A percentile compares a stretch with the other conserved stretches of the same genome.
Evolutionary conservation across 345 rosid genomes (phyloP).

Genomic region (Salix viminalis): DNA sequence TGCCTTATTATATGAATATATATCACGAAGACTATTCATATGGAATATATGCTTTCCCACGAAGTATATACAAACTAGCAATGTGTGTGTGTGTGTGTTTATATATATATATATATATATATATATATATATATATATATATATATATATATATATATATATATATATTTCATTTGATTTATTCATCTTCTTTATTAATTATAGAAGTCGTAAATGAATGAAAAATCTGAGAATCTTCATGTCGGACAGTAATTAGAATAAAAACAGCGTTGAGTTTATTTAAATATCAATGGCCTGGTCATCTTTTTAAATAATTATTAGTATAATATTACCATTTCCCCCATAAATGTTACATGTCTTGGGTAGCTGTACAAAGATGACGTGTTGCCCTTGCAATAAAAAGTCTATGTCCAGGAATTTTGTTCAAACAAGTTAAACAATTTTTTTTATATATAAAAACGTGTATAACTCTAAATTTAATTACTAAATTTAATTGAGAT

Average conservation of each 20-base stretch:
- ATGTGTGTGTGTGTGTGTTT: neutral
- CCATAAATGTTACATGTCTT: neutral
- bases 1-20: slow-evolving; percentile 20
- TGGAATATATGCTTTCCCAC: slow-evolving; percentile 30
- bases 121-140: too few relatives aligned
- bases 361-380: too few relatives aligned
- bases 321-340: neutral
- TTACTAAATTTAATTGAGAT: too few relatives aligned
- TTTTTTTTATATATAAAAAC: too few relatives aligned
- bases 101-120: too few relatives aligned
- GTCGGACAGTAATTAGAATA: neutral
- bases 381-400: too few relatives aligned
- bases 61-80: neutral
- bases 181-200: neutral
- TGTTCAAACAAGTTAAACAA: too few relatives aligned
- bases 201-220: neutral
- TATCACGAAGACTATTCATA: slow-evolving; percentile 1
- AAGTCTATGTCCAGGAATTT: too few relatives aligned
- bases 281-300: neutral
- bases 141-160: too few relatives aligned
- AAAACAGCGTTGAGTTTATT: neutral
- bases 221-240: slow-evolving; percentile 19
- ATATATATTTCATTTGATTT: neutral
- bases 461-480: too few relatives aligned
- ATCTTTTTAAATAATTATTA: neutral